A percentile compares a stretch with the other conserved stretches of the same genome.
These are phyloP conservation scores for Populus tremula DNA, from an alignment of 345 rosid species.

Conservation along the genomic window DNA sequence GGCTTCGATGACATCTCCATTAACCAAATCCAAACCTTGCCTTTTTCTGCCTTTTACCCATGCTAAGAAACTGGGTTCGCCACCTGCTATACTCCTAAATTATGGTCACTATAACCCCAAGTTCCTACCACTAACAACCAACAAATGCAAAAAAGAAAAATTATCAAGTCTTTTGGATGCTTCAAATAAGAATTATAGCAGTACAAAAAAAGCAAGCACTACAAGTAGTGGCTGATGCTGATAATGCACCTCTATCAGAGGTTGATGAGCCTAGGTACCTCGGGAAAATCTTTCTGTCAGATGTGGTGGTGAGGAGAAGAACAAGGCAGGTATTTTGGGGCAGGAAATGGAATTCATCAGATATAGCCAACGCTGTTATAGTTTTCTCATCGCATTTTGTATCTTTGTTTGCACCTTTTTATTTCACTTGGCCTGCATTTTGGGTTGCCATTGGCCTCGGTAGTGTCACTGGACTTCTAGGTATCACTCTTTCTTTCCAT, in stretches of 20 bases:
- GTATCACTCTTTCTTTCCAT: conserved; percentile 74
- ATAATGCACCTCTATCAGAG: conserved; percentile 13
- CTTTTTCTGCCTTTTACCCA: conserved; percentile 25
- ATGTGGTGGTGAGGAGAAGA: conserved; percentile 64
- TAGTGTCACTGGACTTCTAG: conserved; percentile 62
- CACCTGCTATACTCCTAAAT: conserved; percentile 10
- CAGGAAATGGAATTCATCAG: conserved; percentile 59
- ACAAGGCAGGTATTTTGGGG: conserved; percentile 29
- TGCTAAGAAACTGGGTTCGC: neutral
- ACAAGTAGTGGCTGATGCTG: conserved; percentile 5
- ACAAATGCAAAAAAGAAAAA: neutral
- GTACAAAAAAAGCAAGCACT: conserved; percentile 25
- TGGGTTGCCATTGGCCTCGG: conserved; percentile 60
- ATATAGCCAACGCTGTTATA: conserved; percentile 45
- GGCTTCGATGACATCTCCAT: conserved; percentile 46
- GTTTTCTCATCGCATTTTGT: conserved; percentile 68
- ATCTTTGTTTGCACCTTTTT: conserved; percentile 66
- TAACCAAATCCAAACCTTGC: conserved; percentile 35
- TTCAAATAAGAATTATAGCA: conserved; percentile 18
- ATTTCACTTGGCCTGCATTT: conserved; percentile 70
- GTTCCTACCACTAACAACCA: neutral
- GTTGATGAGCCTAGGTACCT: conserved; percentile 25
- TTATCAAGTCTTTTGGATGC: conserved; percentile 17
- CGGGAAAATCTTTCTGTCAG: conserved; percentile 59
- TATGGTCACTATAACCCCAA: conserved; percentile 7